These are phyloP conservation scores for Saccharum spontaneum DNA, from an alignment of 176 grass and related monocot genomes.

Conservation along the genomic window DNA sequence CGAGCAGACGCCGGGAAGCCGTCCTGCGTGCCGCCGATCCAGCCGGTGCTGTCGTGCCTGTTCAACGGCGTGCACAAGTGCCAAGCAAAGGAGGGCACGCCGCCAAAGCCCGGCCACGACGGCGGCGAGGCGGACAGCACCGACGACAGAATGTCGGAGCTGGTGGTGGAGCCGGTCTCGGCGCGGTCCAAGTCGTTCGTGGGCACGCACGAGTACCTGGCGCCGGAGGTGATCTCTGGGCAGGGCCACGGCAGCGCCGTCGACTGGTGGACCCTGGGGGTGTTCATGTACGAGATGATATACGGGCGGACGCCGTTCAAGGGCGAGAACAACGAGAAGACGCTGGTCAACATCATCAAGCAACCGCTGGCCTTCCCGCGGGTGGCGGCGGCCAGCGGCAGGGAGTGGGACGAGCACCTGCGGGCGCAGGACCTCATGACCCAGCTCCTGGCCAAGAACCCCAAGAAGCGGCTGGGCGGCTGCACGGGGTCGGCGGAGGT, in stretches of 20 bases:
- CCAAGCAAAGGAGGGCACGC: conserved; percentile 26
- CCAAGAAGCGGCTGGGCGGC: conserved; percentile 65
- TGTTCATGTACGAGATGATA: conserved; percentile 96
- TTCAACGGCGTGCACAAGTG: conserved; percentile 61
- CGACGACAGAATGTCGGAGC: not conserved
- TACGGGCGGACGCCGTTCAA: conserved; percentile 85
- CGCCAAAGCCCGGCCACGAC: not conserved
- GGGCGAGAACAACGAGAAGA: conserved; percentile 80
- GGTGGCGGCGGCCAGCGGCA: not conserved
- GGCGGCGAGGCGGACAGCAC: not conserved
- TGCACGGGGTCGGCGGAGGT: conserved; percentile 71
- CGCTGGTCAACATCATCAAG: conserved; percentile 80
- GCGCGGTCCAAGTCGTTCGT: conserved; percentile 88
- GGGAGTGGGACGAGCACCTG: conserved; percentile 55
- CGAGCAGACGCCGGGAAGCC: not conserved
- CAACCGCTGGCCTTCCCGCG: conserved; percentile 66
- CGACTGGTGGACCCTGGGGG: conserved; percentile 91
- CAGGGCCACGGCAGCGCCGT: conserved; percentile 87
- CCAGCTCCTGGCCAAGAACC: conserved; percentile 73
- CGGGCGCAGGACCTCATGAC: conserved; percentile 67
- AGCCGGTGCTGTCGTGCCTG: conserved; percentile 86
- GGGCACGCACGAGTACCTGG: conserved; percentile 97
- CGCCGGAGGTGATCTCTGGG: conserved; percentile 90
- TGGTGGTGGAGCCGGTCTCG: conserved; percentile 81
- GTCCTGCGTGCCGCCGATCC: conserved; percentile 75